phyloP scores from a whole-genome alignment of 129 eudicot genomes.

The Heracleum sosnowskyi region DNA sequence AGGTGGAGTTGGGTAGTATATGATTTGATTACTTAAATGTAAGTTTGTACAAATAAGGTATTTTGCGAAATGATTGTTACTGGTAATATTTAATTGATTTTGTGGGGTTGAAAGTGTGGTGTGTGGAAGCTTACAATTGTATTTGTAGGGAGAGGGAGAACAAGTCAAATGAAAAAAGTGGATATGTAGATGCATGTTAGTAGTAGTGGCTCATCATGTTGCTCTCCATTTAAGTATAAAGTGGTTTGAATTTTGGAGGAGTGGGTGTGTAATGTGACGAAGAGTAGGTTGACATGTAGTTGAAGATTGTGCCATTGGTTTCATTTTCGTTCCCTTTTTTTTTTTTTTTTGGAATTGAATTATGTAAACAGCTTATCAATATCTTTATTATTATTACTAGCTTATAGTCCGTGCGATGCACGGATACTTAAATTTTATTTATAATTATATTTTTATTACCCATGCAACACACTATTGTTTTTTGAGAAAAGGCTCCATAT shows the following conservation, averaged over 20 bases:
- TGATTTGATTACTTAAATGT: not conserved
- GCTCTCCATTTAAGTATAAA: not conserved
- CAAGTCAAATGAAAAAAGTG: not conserved
- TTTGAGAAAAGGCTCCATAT: no score
- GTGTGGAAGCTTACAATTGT: not conserved
- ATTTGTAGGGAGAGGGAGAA: no score
- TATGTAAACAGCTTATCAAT: no score
- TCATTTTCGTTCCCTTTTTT: not conserved
- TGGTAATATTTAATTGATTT: not conserved
- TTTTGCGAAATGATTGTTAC: not conserved
- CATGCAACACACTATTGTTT: no score
- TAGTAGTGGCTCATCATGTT: not conserved
- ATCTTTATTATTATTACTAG: no score
- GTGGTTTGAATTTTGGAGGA: constrained; percentile 4
- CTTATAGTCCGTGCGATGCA: no score
- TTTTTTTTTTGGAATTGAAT: no score
- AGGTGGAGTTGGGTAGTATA: no score
- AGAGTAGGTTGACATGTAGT: not conserved
- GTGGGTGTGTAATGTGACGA: not conserved
- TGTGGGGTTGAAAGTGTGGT: not conserved
- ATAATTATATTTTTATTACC: no score
- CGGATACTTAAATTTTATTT: no score
- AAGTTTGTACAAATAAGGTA: not conserved
- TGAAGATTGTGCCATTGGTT: no score
- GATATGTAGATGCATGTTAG: not conserved